Evolutionary conservation across 139 green algal genomes (phyloP), one percentile per base, ranked within the genome.

Genomic region (Chlamydomonas sp.): DNA sequence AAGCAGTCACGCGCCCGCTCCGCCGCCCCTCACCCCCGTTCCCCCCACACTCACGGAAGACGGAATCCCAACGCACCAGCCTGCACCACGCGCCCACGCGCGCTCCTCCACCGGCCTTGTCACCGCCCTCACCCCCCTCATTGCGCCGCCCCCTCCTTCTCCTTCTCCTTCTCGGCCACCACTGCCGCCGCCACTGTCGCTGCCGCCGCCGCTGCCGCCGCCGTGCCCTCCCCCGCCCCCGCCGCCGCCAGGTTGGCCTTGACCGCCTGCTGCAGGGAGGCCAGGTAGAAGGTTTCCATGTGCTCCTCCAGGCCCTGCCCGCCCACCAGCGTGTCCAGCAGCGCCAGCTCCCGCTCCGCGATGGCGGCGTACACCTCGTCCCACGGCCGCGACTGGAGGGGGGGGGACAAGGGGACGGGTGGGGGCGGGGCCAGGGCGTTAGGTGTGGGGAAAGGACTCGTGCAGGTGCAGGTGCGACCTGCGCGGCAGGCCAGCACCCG

Each of bases 211-310:
- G 5, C 31, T 61, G 31, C 31, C 8, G 14, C 49, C 2, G 1
- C 74, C 3, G 49, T 12, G 60, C 10, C 61, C 5, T 15, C 78
- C 61, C 10, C 10, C 16, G 9, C 63, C 63, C 49, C 18, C 31
- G 63, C 63, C 74, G 64, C n/a, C 67, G 78, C 20, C 20, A 64
- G 76, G 76, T 31, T 80, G n/a, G 20, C 85, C 64, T 60, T 2
- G 49, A 89, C 68, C 63, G 85, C 77, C 85, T 80, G 78, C 85
- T 80, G 78, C 85, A 89, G 68, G 2, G 78, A 80, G 61, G 85
- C 85, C 49, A 95, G 90, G 80, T 93, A 93, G 67, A 92, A 91
- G 59, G 82, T 78, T 78, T 96, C 92, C 93, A 96, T 94, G 90
- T 96, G 93, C 86, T 96, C 86, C 71, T 91, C 88, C 77, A 95